Evolutionary conservation across 2,329 filamentous ascomycete species (phyloP).

Genomic region (Venturia aucupariae): DNA sequence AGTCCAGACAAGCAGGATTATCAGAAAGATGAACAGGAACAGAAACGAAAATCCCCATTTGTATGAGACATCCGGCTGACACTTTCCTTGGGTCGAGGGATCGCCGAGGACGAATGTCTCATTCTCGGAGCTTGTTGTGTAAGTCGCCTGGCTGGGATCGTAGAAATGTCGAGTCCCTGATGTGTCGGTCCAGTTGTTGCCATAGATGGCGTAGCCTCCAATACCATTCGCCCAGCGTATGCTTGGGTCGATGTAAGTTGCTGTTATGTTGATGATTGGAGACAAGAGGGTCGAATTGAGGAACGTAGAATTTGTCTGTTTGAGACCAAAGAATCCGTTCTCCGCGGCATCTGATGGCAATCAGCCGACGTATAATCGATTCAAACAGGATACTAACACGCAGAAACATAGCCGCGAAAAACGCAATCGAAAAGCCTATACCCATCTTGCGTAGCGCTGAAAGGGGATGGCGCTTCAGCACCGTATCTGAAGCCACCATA

Average conservation of each 20-base stretch:
- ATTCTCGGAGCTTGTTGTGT: not conserved
- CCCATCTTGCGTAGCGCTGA: not conserved
- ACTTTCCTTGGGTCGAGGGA: constrained; percentile 9
- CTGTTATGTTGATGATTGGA: constrained; percentile 3
- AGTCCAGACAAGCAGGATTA: constrained; percentile 19
- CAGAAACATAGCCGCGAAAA: not conserved
- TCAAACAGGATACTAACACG: not conserved
- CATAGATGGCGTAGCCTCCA: not conserved
- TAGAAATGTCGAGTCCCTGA: not conserved
- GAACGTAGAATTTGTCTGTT: not conserved
- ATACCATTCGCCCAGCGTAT: not conserved
- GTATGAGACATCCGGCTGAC: constrained; percentile 16
- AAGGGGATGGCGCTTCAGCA: not conserved
- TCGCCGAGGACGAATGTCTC: not conserved
- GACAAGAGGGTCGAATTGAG: not conserved
- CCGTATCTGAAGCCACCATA: not conserved
- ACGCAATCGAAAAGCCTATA: not conserved
- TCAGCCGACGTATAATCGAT: not conserved
- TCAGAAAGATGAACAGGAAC: constrained; percentile 18
- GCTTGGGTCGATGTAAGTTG: not conserved
- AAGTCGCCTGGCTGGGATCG: not conserved
- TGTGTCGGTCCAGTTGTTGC: not conserved
- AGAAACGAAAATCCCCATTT: constrained; percentile 23
- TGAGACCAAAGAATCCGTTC: constrained; percentile 6
- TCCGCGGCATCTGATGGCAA: not conserved